Percentiles rank a stretch among this genome's conserved stretches.
These are phyloP conservation scores for Claviceps pusilla DNA, from an alignment of 2,329 filamentous ascomycete species.

Conservation along the genomic window DNA sequence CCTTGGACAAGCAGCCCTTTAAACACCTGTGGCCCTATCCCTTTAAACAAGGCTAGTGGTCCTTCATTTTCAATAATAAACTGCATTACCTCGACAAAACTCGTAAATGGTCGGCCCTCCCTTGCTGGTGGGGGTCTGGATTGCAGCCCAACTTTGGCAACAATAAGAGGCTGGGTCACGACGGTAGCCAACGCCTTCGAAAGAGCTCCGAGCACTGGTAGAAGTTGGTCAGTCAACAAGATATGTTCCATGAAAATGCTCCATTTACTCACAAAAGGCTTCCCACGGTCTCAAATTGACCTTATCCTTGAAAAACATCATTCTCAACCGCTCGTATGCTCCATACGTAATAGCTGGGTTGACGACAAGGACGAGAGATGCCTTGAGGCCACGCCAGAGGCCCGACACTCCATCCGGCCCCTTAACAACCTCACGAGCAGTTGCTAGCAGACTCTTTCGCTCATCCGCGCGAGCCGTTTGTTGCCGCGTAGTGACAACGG, in stretches of 20 bases:
- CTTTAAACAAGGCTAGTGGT: slow-evolving; percentile 75
- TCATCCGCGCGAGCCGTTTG: slow-evolving; percentile 80
- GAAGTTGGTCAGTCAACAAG: neutral
- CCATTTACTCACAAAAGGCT: slow-evolving; percentile 61
- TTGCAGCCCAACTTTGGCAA: slow-evolving; percentile 92
- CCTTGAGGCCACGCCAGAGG: slow-evolving; percentile 89
- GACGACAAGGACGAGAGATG: slow-evolving; percentile 84
- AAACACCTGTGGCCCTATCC: slow-evolving; percentile 81
- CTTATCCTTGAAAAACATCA: slow-evolving; percentile 62
- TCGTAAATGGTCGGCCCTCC: slow-evolving; percentile 82
- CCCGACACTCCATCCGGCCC: slow-evolving; percentile 81
- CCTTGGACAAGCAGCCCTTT: slow-evolving; percentile 92
- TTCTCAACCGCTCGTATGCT: slow-evolving; percentile 79
- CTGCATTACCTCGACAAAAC: slow-evolving; percentile 84
- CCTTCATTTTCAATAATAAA: slow-evolving; percentile 90
- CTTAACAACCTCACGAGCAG: slow-evolving; percentile 74
- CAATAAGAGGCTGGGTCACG: slow-evolving; percentile 84
- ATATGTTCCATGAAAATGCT: neutral
- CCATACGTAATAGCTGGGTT: slow-evolving; percentile 98
- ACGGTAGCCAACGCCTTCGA: slow-evolving; percentile 89
- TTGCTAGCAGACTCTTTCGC: slow-evolving; percentile 73
- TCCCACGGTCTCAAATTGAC: slow-evolving; percentile 64
- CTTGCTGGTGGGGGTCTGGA: slow-evolving; percentile 76
- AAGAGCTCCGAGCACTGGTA: slow-evolving; percentile 69
- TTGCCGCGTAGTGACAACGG: slow-evolving; percentile 88